Percentiles rank a stretch among this genome's conserved stretches.
Evolutionary conservation across 345 rosid genomes (phyloP).

Genomic region (Pistacia atlantica): DNA sequence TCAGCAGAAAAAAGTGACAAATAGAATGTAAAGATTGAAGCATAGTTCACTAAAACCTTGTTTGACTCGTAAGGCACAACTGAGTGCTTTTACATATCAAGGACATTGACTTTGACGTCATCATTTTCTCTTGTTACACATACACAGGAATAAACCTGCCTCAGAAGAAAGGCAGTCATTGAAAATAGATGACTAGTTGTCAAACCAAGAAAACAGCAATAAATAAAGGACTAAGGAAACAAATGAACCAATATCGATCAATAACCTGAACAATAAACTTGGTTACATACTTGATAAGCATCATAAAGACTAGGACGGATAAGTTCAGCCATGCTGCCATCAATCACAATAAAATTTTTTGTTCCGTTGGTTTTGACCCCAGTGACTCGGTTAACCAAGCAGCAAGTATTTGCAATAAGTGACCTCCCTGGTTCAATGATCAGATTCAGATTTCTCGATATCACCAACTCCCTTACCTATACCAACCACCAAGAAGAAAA

Average conservation of each 20-base stretch:
- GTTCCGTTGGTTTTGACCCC: slow-evolving; percentile 98
- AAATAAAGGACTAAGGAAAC: background rate
- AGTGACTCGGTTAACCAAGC: slow-evolving; percentile 86
- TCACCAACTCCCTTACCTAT: slow-evolving; percentile 88
- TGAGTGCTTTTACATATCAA: background rate
- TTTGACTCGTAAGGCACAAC: background rate
- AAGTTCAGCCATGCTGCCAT: slow-evolving; percentile 99
- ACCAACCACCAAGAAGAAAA: slow-evolving; percentile 11
- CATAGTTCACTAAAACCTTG: background rate
- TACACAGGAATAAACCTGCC: background rate
- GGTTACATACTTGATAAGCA: slow-evolving; percentile 82
- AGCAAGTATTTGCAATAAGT: slow-evolving; percentile 92
- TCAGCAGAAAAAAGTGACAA: background rate
- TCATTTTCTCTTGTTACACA: background rate
- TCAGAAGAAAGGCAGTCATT: background rate
- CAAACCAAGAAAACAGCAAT: background rate
- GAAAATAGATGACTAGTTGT: background rate
- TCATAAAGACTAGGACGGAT: slow-evolving; percentile 98
- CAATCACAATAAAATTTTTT: slow-evolving; percentile 85
- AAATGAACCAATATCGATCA: background rate
- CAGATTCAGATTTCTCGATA: slow-evolving; percentile 73
- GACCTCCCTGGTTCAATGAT: slow-evolving; percentile 99
- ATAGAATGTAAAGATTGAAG: background rate
- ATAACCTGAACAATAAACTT: slow-evolving; percentile 10
- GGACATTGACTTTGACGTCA: slow-evolving; percentile 2